These are phyloP conservation scores for Fusarium sacchari DNA, from an alignment of 2,329 filamentous ascomycete genomes.

Conservation along the genomic window DNA sequence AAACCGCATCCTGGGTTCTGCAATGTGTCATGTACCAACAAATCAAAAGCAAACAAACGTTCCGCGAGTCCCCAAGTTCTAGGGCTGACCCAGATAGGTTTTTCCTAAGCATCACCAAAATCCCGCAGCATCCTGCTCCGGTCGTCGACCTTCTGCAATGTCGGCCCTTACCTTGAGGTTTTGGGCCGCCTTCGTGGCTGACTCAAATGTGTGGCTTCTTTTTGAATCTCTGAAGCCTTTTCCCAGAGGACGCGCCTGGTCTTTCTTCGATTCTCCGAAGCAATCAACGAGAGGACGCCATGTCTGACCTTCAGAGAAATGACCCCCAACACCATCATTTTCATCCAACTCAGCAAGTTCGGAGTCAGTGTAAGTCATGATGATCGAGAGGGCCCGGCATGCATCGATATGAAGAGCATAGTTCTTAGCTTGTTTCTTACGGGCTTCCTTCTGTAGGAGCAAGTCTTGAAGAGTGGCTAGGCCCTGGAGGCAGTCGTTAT, in stretches of 20 bases:
- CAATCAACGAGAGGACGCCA: not conserved
- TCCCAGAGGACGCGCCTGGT: not conserved
- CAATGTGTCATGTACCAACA: not conserved
- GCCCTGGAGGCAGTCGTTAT: conserved; percentile 44
- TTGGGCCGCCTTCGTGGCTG: not conserved
- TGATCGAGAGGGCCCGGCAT: not conserved
- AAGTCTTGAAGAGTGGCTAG: conserved; percentile 41
- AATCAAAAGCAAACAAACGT: not conserved
- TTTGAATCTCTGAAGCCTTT: not conserved
- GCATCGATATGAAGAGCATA: conserved; percentile 36
- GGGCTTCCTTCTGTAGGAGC: not conserved
- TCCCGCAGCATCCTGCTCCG: not conserved
- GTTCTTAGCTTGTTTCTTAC: not conserved
- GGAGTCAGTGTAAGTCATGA: not conserved
- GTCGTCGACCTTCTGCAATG: not conserved
- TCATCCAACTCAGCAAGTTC: not conserved
- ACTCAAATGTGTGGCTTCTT: conserved; percentile 3
- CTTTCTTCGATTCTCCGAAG: not conserved
- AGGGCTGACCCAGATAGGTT: not conserved
- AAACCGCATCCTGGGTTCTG: not conserved
- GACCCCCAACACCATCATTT: not conserved
- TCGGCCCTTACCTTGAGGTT: not conserved
- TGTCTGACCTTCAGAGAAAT: not conserved
- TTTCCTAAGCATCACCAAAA: not conserved
- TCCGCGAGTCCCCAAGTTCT: not conserved